A percentile compares a stretch with the other conserved stretches of the same genome.
phyloP scores from a whole-genome alignment of 352 stramenopile species.

The Phytophthora palmivora region DNA sequence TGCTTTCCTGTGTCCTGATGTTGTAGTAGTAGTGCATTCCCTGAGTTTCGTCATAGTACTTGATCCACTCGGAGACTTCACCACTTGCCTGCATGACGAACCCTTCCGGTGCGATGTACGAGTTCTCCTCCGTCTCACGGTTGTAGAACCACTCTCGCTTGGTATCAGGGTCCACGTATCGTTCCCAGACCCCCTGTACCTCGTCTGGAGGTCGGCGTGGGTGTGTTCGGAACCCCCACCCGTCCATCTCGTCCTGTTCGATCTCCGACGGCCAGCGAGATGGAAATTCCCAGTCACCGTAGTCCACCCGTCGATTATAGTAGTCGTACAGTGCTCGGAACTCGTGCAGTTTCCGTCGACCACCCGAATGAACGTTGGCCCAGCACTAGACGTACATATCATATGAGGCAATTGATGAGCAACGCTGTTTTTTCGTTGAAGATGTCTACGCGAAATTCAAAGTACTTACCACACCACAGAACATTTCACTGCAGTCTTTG shows the following conservation, averaged over 20 bases:
- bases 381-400: conserved; percentile 82
- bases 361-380: conserved; percentile 86
- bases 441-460: background rate
- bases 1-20: conserved; percentile 41
- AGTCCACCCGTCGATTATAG: conserved; percentile 92
- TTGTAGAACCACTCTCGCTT: conserved; percentile 79
- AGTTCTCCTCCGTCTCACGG: conserved; percentile 61
- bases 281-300: conserved; percentile 90
- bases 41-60: conserved; percentile 72
- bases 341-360: conserved; percentile 74
- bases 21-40: conserved; percentile 72
- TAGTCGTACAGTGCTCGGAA: conserved; percentile 93
- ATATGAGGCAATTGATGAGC: conserved; percentile 6
- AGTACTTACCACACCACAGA: conserved; percentile 71
- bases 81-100: conserved; percentile 24
- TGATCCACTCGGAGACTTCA: conserved; percentile 47
- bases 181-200: conserved; percentile 59
- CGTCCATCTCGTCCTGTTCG: conserved; percentile 86
- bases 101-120: conserved; percentile 49
- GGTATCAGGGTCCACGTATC: conserved; percentile 58
- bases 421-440: conserved; percentile 14
- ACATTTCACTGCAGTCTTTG: conserved; percentile 89
- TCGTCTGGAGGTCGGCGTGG: conserved; percentile 54
- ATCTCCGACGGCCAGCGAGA: conserved; percentile 92
- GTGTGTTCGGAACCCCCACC: conserved; percentile 74